Base-by-base conservation (phyloP, 208 protist species). In the Trypanosoma melophagium region DNA sequence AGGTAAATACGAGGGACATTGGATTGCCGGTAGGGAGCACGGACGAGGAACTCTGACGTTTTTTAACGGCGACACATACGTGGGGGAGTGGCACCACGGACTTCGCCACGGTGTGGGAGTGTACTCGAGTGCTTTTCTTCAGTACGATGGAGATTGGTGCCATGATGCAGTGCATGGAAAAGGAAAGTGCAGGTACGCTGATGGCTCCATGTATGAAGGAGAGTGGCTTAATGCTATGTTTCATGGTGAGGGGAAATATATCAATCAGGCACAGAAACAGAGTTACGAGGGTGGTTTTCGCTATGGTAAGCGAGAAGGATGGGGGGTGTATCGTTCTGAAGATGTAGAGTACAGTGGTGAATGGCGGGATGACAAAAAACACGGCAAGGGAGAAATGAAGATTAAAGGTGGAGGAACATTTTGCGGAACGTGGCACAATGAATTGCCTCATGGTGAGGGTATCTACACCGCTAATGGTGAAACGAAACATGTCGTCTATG, bases 21-120 rank as follows among this genome's bases (percentile, higher is more conserved):
- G 89, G 89, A 45, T 67, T 49, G 71, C 76, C 21, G 89, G 88
- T 10, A 69, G 59, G 47, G 85, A 94, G 74, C 65, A 88, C 65
- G 92, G 92, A 10, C 66, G 74, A 7, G 92, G 89, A 56, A 92
- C 77, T 9, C 86, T 82, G 69, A 79, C 74, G 25, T 97, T 84
- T 71, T 77, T 74, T 60, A 95, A 94, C 76, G 88, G 88, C 7
- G 89, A 94, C 55, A 53, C 74, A 9, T 94, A 95, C 66, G 76
- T 62, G 0, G 89, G 89, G 19, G 88, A 92, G 44, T 95, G 90
- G 89, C 54, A 69, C 51, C 49, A 86, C 25, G 88, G 81, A 10
- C 76, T 70, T 59, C 82, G 83, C 28, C 90, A 96, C 65, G 94
- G 92, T 25, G 22, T 62, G 25, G 94, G 94, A 25, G 80, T 47